Evolutionary conservation across 1,284 basidiomycete species (phyloP), one percentile per base, ranked within the genome.

Genomic region (Spongispora temasekensis): DNA sequence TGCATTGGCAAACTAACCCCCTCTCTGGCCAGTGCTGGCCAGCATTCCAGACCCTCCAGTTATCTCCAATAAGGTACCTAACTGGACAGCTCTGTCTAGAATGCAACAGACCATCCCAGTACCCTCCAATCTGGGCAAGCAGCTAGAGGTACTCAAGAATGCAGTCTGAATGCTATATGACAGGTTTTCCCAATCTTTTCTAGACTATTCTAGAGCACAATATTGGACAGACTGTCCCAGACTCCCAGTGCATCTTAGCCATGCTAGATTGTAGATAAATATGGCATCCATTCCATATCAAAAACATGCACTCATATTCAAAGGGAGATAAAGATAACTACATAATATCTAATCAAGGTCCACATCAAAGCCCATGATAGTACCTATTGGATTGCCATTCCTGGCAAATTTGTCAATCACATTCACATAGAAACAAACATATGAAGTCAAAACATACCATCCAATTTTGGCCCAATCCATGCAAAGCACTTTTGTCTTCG

Each of bases 401-500:
- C 42, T 25, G 21, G 21, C 23, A 44, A 25, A 5, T 44, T 44
- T 44, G 42, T 48, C 46, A 48, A 17, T 27, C 27, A 30, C 27
- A 28, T 21, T 48, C 9, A 48, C 19, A 6, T 30, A 17, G 27
- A 19, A 5, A n/a, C 10, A 28, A 48, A 48, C 5, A 17, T 28
- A 21, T 5, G 7, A 27, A 48, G n/a, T n/a, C n/a, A n/a, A n/a
- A n/a, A n/a, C n/a, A n/a, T n/a, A n/a, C 27, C 10, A 17, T 48
- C 17, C 46, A 27, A 48, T 48, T 28, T 28, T 48, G 4, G 27
- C 46, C 46, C 46, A 48, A 5, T 61, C 32, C 2, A 52, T 42
- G 40, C 1, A 23, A 2, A 64, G 59, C 5, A 10, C 54, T 60
- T 4, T 21, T 19, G 50, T 64, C 19, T 64, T 64, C 3, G 58